Base-by-base conservation (phyloP, 2,329 filamentous ascomycete species). In the Clonostachys byssicola region DNA sequence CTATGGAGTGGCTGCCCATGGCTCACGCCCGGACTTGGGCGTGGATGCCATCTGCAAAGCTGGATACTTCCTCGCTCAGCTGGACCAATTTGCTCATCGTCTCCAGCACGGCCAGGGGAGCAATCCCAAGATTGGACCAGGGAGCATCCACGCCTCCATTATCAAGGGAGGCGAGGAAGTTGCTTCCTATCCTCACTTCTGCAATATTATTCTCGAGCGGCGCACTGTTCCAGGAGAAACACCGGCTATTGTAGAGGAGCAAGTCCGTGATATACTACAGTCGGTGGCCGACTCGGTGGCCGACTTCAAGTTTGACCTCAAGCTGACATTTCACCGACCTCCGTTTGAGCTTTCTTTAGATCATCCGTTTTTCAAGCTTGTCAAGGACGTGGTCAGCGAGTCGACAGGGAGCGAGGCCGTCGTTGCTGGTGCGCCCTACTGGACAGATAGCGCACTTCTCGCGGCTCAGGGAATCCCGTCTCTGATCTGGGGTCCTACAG, bases 81-180 rank as follows among this genome's bases (percentile, higher is more conserved):
- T 80, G 9, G 68, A 76, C 43, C 54, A 62, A 17, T 70, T 75
- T 47, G 63, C 65, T 2, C 49, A 61, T 13, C 45, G 50, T 5
- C 54, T 78, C 2, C 41, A 18, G 8, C 8, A 10, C 9, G 47
- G 43, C 10, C 45, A 52, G 6, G 63, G 72, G 16, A 48, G 53
- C 1, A 51, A 54, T 0, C 34, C 34, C 34, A 36, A 10, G n/a
- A 51, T 70, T 3, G 74, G 68, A 0, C 61, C 57, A 9, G 67
- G 65, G 6, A 70, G 65, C 4, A 56, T 77, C 5, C 77, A 80
- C 42, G 73, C 71, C 5, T 71, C 71, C 0, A 50, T 74, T 6
- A 72, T 79, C 40, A 63, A 62, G 12, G 75, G 77, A 1, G 75
- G 75, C 1, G 73, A 79, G 47, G 77, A 80, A 44, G 60, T 63